Conservation (phyloP, 139 green algal genomes). For the Eudorina sp. region DNA sequence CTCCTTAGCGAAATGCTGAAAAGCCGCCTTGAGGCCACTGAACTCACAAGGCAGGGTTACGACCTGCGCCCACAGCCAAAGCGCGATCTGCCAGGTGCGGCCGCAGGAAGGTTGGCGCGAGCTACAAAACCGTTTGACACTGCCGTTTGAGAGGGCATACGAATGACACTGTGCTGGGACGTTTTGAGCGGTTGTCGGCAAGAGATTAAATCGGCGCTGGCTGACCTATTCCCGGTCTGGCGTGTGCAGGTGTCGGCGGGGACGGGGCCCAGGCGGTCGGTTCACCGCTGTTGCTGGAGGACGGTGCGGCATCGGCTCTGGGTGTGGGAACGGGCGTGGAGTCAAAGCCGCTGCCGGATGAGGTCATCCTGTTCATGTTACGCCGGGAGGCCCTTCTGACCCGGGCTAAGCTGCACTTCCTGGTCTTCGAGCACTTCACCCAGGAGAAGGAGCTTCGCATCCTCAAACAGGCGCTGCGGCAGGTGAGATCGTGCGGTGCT, state of each 20-base stretch:
- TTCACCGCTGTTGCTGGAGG: slow-evolving; percentile 26
- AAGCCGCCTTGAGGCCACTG: slow-evolving; percentile 68
- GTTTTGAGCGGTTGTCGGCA: too few species aligned
- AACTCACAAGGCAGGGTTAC: slow-evolving; percentile 68
- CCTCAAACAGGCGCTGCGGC: slow-evolving; percentile 74
- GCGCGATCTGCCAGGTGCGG: slow-evolving; percentile 1
- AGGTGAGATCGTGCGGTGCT: slow-evolving; percentile 67
- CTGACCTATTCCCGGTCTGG: too few species aligned
- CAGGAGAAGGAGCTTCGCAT: slow-evolving; percentile 67
- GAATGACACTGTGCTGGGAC: too few species aligned
- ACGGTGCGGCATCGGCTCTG: background rate
- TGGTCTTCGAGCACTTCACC: slow-evolving; percentile 76
- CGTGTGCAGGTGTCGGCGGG: background rate
- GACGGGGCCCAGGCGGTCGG: background rate
- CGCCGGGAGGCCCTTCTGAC: slow-evolving; percentile 85
- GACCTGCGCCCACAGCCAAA: slow-evolving; percentile 60
- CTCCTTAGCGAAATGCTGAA: slow-evolving; percentile 83
- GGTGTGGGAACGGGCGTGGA: background rate
- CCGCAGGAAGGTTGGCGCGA: too few species aligned
- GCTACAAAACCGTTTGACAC: too few species aligned
- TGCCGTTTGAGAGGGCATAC: too few species aligned
- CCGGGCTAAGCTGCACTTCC: slow-evolving; percentile 83
- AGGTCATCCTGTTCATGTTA: slow-evolving; percentile 79
- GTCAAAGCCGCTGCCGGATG: slow-evolving; percentile 65
- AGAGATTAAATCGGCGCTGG: too few species aligned